Base-by-base conservation (phyloP, 306 rosid genomes). In the Dicorynia guianensis region DNA sequence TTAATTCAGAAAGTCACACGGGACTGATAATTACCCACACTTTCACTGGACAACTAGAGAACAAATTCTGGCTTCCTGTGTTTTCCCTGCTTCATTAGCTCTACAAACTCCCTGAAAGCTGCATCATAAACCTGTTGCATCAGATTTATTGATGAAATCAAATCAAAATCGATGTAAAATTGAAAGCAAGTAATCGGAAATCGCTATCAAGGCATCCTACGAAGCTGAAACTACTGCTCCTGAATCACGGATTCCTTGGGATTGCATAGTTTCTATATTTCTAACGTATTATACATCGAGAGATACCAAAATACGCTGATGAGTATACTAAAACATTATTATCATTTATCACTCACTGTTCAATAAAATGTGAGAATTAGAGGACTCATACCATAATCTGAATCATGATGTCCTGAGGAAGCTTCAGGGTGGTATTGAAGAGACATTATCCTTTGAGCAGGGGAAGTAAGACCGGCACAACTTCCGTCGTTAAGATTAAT, bases 341-440 rank as follows among this genome's bases (percentile, higher is more conserved):
- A 47, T 52, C 8, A 12, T 9, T 42, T 7, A 48, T n/a, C n/a
- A n/a, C n/a, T n/a, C n/a, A n/a, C n/a, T n/a, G 3, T 7, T 34
- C 30, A 68, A 66, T 63, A 25, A 15, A 7, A 10, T 18, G 42
- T 25, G 10, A 19, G 33, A 39, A 12, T 7, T 13, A 18, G n/a
- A 39, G 46, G 34, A 76, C 15, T 30, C 61, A 34, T 79, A 92
- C 97, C 96, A 6, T 93, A 84, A 78, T 95, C 99, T 5, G 97
- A 92, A 86, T 95, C 99, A 76, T 95, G 99, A 78, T 97, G 99
- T 69, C 99, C 99, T 0, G 99, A 97, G 11, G 99, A 95, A 49
- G 99, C 99, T 89, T 95, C 97, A 25, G 99, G 99, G 80, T 95
- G 99, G 87, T 95, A 92, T 71, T 95, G 99, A 79, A 95, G 93